phyloP scores from a whole-genome alignment of 2,329 filamentous ascomycete species.

The Claviceps digitariae region DNA sequence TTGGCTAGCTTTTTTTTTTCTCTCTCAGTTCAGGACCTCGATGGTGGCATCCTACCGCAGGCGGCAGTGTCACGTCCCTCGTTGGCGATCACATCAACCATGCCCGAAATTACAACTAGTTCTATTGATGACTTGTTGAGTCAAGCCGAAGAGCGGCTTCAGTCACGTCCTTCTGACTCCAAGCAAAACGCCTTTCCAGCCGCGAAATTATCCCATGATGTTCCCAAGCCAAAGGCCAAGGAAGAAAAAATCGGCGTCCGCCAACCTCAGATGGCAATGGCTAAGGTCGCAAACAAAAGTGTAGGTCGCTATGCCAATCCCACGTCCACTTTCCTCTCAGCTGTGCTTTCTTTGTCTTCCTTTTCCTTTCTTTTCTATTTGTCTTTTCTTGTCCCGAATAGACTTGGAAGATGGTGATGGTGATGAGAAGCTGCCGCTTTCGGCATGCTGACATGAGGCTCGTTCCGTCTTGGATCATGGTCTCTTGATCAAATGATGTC shows the following conservation, averaged over 20 bases:
- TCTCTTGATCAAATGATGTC: conserved; percentile 48
- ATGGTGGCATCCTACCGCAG: neutral
- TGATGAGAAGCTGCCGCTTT: conserved; percentile 29
- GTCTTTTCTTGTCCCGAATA: neutral
- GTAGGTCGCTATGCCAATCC: neutral
- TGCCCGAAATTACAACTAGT: neutral
- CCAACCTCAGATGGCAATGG: neutral
- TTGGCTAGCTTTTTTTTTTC: neutral
- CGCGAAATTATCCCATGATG: neutral
- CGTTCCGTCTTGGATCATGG: conserved; percentile 27
- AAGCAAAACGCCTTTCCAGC: neutral
- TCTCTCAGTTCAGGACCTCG: neutral
- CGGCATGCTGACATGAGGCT: conserved; percentile 24
- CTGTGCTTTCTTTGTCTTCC: neutral
- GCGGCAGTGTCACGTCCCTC: neutral
- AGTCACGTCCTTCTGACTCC: neutral
- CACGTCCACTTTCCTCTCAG: neutral
- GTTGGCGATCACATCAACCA: neutral
- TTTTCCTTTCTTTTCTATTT: neutral
- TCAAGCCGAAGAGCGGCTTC: conserved; percentile 1
- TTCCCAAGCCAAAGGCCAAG: neutral
- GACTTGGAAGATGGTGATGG: conserved; percentile 4
- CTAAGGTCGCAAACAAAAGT: neutral
- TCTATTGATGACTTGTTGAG: neutral
- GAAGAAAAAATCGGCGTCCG: conserved; percentile 1